phyloP scores from a whole-genome alignment of 345 rosid species.

The Brassica rapa region DNA sequence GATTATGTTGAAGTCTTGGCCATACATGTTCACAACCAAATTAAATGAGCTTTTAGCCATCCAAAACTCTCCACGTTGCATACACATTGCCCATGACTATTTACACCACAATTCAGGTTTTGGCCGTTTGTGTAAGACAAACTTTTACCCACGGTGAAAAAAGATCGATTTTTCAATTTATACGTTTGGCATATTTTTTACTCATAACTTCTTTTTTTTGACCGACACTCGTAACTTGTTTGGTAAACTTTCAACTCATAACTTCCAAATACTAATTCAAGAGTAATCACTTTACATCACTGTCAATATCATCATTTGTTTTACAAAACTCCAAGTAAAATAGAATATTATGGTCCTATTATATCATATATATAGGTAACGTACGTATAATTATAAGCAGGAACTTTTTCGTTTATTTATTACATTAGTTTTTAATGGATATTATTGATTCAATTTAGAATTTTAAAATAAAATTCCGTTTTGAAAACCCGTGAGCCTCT shows the following conservation, averaged over 20 bases:
- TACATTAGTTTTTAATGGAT: background rate
- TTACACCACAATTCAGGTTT: background rate
- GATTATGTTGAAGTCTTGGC: conserved; percentile 29
- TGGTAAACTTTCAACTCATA: background rate
- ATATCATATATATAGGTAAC: conserved; percentile 2
- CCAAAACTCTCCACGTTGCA: conserved; percentile 21
- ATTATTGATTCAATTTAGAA: background rate
- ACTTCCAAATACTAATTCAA: conserved; percentile 20
- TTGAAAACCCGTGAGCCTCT: conserved; percentile 44
- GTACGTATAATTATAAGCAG: background rate
- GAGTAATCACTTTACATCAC: conserved; percentile 25
- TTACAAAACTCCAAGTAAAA: conserved; percentile 18
- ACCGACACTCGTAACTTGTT: background rate
- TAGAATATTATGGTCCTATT: conserved; percentile 17
- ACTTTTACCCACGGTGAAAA: conserved; percentile 18
- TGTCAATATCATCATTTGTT: conserved; percentile 24
- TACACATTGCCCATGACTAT: background rate
- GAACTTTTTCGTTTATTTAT: background rate
- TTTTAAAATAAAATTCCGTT: conserved; percentile 1
- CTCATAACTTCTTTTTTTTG: background rate
- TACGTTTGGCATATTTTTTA: background rate
- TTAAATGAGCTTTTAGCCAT: conserved; percentile 20
- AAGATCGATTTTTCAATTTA: background rate
- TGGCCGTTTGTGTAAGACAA: background rate
- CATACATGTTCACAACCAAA: conserved; percentile 12